These are phyloP conservation scores for Paramecium octaurelia DNA, from an alignment of 73 alveolate species.

Conservation along the genomic window DNA sequence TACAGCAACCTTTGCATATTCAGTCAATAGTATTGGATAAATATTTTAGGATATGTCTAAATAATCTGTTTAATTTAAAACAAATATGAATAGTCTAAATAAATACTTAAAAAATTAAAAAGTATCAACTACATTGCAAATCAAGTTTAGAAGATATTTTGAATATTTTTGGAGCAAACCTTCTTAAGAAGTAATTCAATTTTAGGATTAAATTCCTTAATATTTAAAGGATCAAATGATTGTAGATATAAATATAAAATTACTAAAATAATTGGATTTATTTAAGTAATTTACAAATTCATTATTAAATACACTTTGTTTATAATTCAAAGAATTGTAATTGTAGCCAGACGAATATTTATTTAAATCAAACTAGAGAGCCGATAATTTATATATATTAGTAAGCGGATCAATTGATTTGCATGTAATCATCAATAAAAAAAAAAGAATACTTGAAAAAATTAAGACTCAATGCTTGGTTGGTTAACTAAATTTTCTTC, in stretches of 20 bases:
- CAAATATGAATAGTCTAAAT: not conserved
- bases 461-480: not conserved
- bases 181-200: not conserved
- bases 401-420: not conserved
- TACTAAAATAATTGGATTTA: not conserved
- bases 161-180: conserved; percentile 48
- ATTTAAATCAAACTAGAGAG: not conserved
- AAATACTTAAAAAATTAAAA: not conserved
- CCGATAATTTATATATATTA: not conserved
- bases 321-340: not conserved
- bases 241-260: not conserved
- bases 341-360: not conserved
- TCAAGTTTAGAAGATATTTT: conserved; percentile 23
- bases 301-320: not conserved
- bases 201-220: not conserved
- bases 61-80: conserved; percentile 10
- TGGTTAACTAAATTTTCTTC: not conserved
- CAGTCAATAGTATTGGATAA: conserved; percentile 45
- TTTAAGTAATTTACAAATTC: not conserved
- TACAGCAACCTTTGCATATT: conserved; percentile 46
- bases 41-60: conserved; percentile 22
- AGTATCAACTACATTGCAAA: not conserved
- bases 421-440: not conserved
- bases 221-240: not conserved
- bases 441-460: not conserved